Evolutionary conservation across 768 basidiomycete species (phyloP).

Genomic region (Leccinum sublutescens): DNA sequence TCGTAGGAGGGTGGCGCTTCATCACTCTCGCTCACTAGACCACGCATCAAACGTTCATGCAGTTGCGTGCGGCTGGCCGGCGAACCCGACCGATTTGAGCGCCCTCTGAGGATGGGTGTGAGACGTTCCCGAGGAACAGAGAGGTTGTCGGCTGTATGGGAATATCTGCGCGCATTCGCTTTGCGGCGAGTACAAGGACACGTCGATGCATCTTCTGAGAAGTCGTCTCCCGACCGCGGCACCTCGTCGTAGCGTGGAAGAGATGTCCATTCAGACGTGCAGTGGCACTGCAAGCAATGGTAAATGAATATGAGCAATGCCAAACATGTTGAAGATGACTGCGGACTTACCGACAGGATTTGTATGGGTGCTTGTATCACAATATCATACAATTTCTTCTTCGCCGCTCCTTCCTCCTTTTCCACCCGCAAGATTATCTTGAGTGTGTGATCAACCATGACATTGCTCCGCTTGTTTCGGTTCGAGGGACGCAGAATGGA

Average conservation of each 20-base stretch:
- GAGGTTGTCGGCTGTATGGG: background rate
- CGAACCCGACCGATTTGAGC: slow-evolving; percentile 36
- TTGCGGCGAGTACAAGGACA: slow-evolving; percentile 43
- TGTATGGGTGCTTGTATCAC: slow-evolving; percentile 83
- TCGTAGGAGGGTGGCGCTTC: slow-evolving; percentile 68
- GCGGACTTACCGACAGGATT: slow-evolving; percentile 74
- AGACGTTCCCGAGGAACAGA: slow-evolving; percentile 27
- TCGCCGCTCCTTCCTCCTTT: slow-evolving; percentile 67
- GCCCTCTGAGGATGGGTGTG: slow-evolving; percentile 32
- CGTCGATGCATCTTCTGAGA: slow-evolving; percentile 11
- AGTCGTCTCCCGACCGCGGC: slow-evolving; percentile 4
- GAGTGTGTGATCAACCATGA: slow-evolving; percentile 71
- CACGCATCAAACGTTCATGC: slow-evolving; percentile 80
- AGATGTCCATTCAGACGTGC: slow-evolving; percentile 74
- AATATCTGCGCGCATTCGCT: slow-evolving; percentile 11
- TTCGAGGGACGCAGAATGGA: slow-evolving; percentile 70
- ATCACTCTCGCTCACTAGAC: slow-evolving; percentile 76
- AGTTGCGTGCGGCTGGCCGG: slow-evolving; percentile 45
- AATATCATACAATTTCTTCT: slow-evolving; percentile 83
- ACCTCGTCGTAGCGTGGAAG: slow-evolving; percentile 71
- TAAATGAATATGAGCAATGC: background rate
- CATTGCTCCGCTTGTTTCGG: slow-evolving; percentile 55
- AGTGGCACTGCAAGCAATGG: slow-evolving; percentile 57
- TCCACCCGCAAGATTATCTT: slow-evolving; percentile 87
- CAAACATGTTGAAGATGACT: background rate